Evolutionary conservation across 2,329 filamentous ascomycete genomes (phyloP).

Genomic region (Mycosphaerelloides madeirae): DNA sequence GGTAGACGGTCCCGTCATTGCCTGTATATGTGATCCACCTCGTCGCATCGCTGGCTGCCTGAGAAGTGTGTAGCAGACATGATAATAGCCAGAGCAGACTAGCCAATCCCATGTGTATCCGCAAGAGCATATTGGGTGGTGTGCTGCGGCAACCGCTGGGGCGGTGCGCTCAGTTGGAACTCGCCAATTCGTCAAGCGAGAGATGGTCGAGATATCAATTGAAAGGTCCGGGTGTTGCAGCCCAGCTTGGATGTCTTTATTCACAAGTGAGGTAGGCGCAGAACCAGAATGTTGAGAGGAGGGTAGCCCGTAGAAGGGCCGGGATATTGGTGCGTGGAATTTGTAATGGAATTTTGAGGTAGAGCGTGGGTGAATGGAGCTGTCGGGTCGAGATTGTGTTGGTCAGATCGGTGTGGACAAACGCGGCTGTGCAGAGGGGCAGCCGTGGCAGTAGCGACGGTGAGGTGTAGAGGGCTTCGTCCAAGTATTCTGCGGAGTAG

Average conservation of each 20-base stretch:
- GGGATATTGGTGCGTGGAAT: background rate
- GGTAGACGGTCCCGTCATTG: slow-evolving; percentile 34
- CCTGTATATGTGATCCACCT: slow-evolving; percentile 21
- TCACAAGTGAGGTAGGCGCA: background rate
- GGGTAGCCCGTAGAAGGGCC: too few species aligned
- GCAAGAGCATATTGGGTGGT: slow-evolving; percentile 23
- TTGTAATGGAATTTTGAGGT: too few species aligned
- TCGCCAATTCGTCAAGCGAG: background rate
- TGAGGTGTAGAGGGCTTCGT: too few species aligned
- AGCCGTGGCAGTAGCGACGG: too few species aligned
- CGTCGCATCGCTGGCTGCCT: background rate
- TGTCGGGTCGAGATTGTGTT: too few species aligned
- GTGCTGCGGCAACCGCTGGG: background rate
- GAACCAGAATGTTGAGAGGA: too few species aligned
- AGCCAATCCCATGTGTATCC: slow-evolving; percentile 22
- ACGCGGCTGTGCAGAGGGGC: too few species aligned
- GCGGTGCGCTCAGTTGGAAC: slow-evolving; percentile 1
- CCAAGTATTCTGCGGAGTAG: too few species aligned
- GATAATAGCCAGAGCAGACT: slow-evolving; percentile 19
- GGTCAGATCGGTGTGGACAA: too few species aligned
- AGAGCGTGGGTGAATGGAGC: too few species aligned
- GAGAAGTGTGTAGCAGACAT: slow-evolving; percentile 12
- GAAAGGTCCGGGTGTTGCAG: slow-evolving; percentile 1
- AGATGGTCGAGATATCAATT: too few species aligned
- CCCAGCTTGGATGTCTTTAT: background rate